Evolutionary conservation across 257 asterid genomes (phyloP), one percentile per base, ranked within the genome.

Genomic region (Solanum appendiculatum): DNA sequence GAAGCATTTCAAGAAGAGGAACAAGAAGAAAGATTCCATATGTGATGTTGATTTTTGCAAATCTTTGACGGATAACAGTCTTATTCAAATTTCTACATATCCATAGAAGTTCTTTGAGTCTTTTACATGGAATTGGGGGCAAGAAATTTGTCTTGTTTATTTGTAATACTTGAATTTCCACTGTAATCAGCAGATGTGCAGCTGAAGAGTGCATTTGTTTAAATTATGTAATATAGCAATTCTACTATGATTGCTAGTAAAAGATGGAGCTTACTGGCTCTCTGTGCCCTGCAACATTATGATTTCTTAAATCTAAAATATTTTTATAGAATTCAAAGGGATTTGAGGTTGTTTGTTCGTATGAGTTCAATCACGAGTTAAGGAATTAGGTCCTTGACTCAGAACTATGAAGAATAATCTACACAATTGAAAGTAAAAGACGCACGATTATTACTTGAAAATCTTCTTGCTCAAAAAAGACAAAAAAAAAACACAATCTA

Each of bases 1-100:
- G 3, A 93, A 94, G 88, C 93, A 92, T 69, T 93, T 96, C 94
- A 95, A 95, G 94, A 94, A 92, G 93, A 93, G 88, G 91, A 92
- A 51, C 77, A 89, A 83, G 39, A 78, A 78, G 63, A 78, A 8
- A 78, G 40, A 78, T 44, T 78, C 40, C 1, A 16, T 8, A 78
- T 64, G 39, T 44, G 84, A 44, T 14, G 36, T 78, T 78, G 44
- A 44, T 44, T 42, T 44, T 44, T 44, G 16, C 84, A 78, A 16
- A 27, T 78, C 3, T 14, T 44, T 46, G 9, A 27, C 6, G 44
- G 84, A 78, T 3, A 42, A 78, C 21, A 44, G 9, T 44, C 64
- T 78, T 16, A 14, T 78, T 40, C 25, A 64, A 78, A 78, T 16
- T 15, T 77, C 83, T 77, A 42, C 83, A 77, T 25, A 77, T 77